Base-by-base conservation (phyloP, 2,329 filamentous ascomycete species). In the Fusarium secorum region DNA sequence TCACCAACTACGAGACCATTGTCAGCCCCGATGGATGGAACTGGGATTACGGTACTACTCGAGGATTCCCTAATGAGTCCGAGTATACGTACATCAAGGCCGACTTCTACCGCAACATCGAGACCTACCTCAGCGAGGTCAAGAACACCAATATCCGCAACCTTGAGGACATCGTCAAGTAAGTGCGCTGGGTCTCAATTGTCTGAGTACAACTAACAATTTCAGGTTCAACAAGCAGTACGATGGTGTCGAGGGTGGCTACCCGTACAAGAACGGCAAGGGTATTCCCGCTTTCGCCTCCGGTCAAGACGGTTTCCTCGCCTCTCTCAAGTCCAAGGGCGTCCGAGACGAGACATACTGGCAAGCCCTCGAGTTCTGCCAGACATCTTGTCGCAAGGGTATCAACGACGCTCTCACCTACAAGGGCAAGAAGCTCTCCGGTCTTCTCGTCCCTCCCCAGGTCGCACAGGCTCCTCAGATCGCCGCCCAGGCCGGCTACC, bases 401-500 rank as follows among this genome's bases (percentile, higher is more conserved):
- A 93, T 94, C 63, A 88, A 95, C 73, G 87, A 88, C 15, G 92
- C 91, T 4, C 83, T 94, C 11, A 79, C 75, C 11, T 78, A 85
- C 70, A 78, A 83, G 26, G 81, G 81, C 7, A 78, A 76, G 51
- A 81, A 79, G 24, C 81, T 94, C 2, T 85, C 89, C 60, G 91
- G 87, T 4, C 82, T 94, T 5, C 83, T 95, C 3, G 89, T 93
- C 0, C 91, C 91, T 9, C 84, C 90, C 0, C 88, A 91, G 74
- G 89, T 91, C 6, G 91, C 86, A 0, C 90, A 92, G 77, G 87
- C 87, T 7, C 89, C 89, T 68, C 89, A 93, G 79, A 87, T 93
- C 64, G 89, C 91, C 1, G 92, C 92, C 0, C 91, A 94, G 79
- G 92, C 92, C 9, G 91, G 91, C 0, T 94, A 94, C 75, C 92